Evolutionary conservation across 495 filamentous ascomycete genomes (phyloP).

Genomic region (Trichoderma gamsii): DNA sequence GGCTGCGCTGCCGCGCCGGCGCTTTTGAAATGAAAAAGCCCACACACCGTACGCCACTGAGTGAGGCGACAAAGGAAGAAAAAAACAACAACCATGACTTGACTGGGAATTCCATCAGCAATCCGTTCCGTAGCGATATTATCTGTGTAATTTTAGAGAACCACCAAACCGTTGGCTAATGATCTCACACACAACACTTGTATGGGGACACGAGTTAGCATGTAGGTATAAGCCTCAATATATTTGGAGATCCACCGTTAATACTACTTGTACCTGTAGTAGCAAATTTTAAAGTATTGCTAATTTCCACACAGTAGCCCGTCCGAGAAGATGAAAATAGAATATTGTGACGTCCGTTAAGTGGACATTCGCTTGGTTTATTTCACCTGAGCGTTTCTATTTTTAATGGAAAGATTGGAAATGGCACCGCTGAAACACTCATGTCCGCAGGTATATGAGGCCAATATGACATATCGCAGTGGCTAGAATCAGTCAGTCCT

Average conservation of each 20-base stretch:
- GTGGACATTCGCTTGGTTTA: background rate
- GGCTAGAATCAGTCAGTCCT: background rate
- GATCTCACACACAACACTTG: background rate
- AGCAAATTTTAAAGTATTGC: background rate
- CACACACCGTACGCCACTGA: background rate
- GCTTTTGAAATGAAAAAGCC: background rate
- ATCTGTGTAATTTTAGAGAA: constrained; percentile 1
- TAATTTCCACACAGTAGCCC: constrained; percentile 5
- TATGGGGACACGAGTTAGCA: background rate
- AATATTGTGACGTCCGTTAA: background rate
- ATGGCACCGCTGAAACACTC: background rate
- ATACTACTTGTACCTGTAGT: too few relatives aligned
- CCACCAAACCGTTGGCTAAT: background rate
- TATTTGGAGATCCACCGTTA: background rate
- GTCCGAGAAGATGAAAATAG: background rate
- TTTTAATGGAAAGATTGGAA: background rate
- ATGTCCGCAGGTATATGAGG: background rate
- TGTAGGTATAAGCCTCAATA: background rate
- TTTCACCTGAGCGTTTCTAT: background rate
- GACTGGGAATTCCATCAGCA: constrained; percentile 1
- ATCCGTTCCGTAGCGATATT: constrained; percentile 3
- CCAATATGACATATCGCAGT: background rate
- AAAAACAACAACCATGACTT: background rate
- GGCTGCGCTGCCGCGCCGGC: background rate
- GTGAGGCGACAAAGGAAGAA: background rate